phyloP scores from a whole-genome alignment of 805 yeast genomes.

The Monosporozyma unispora region DNA sequence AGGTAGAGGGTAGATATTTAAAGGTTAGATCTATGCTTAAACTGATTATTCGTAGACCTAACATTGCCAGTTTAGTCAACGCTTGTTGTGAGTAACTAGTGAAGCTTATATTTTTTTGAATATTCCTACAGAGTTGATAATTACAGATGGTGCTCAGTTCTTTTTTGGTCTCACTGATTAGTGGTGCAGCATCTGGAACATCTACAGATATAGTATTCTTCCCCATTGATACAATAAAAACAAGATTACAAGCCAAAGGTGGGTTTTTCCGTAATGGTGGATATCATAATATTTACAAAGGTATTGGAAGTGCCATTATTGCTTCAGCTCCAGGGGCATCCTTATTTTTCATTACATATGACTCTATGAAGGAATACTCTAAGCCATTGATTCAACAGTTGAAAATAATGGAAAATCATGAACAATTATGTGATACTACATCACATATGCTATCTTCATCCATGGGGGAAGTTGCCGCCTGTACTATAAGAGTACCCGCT shows the following conservation, averaged over 20 bases:
- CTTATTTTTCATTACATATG: conserved; percentile 76
- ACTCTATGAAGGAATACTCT: conserved; percentile 49
- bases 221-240: conserved; percentile 92
- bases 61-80: too few species aligned
- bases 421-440: conserved; percentile 32
- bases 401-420: conserved; percentile 3
- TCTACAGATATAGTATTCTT: conserved; percentile 90
- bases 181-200: conserved; percentile 96
- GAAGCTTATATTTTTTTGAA: not conserved
- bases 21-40: not conserved
- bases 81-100: not conserved
- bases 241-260: conserved; percentile 89
- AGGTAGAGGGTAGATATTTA: not conserved
- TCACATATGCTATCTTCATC: conserved; percentile 87
- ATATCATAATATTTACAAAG: conserved; percentile 81
- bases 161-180: conserved; percentile 32
- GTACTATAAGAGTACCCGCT: conserved; percentile 91
- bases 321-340: conserved; percentile 92
- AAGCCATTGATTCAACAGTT: conserved; percentile 30
- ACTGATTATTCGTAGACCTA: not conserved
- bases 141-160: not conserved
- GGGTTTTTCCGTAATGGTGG: conserved; percentile 94
- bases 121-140: not conserved
- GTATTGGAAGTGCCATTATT: conserved; percentile 85
- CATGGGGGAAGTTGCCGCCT: conserved; percentile 86